Percentiles rank a stretch among this genome's conserved stretches.
phyloP scores from a whole-genome alignment of 805 yeast genomes.

The Saccharomycopsis sp. region DNA sequence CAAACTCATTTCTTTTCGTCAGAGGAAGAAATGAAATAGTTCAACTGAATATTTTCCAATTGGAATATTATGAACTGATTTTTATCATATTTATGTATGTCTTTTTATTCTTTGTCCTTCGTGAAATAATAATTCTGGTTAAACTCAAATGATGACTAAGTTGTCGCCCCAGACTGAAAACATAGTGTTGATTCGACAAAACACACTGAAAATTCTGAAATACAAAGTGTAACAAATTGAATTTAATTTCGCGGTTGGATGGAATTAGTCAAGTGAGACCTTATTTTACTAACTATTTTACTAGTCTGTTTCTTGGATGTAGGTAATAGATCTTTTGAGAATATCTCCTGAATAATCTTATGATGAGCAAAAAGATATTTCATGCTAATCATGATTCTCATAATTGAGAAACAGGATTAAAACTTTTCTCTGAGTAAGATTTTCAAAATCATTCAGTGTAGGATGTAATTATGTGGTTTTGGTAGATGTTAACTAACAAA shows the following conservation, averaged over 20 bases:
- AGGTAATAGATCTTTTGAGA: too few species aligned
- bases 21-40: not conserved
- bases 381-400: constrained; percentile 22
- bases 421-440: too few species aligned
- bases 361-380: constrained; percentile 21
- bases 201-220: constrained; percentile 65
- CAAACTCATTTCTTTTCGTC: not conserved
- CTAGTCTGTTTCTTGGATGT: too few species aligned
- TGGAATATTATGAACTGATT: not conserved
- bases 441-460: too few species aligned
- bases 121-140: not conserved
- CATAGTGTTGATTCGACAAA: constrained; percentile 66
- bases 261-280: too few species aligned
- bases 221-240: too few species aligned
- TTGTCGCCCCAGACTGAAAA: constrained; percentile 71
- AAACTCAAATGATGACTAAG: constrained; percentile 45
- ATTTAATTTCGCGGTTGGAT: too few species aligned
- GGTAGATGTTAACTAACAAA: too few species aligned
- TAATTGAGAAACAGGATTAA: too few species aligned
- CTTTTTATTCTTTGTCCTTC: not conserved
- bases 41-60: not conserved
- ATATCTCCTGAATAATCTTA: not conserved
- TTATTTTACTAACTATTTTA: too few species aligned
- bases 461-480: too few species aligned
- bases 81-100: not conserved